phyloP scores from a whole-genome alignment of 2,329 filamentous ascomycete genomes.

The Trichoderma sp. region DNA sequence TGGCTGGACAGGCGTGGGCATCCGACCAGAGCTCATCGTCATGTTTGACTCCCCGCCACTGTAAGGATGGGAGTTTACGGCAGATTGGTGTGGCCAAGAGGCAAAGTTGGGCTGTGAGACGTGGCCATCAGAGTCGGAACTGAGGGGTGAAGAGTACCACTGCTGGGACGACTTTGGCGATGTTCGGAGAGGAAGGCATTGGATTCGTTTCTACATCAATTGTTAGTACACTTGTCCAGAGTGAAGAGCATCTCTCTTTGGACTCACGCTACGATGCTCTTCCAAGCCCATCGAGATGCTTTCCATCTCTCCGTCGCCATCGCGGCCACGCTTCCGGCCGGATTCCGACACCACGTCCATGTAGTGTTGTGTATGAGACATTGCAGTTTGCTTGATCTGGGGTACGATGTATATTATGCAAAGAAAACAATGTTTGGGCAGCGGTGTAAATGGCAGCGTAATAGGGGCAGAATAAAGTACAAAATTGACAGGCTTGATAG shows the following conservation, averaged over 20 bases:
- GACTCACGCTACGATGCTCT: constrained; percentile 50
- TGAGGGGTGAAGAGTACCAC: constrained; percentile 33
- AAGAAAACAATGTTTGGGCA: neutral
- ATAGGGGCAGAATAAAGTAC: neutral
- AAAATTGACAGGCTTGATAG: neutral
- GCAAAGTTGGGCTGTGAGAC: constrained; percentile 32
- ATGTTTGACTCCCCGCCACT: constrained; percentile 50
- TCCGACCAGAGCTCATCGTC: constrained; percentile 49
- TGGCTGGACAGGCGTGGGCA: constrained; percentile 60
- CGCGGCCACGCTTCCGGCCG: constrained; percentile 45
- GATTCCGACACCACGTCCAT: constrained; percentile 34
- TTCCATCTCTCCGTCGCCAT: constrained; percentile 45
- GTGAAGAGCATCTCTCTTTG: neutral
- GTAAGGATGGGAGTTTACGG: constrained; percentile 21
- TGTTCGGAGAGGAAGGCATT: constrained; percentile 50
- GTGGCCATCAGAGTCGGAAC: constrained; percentile 41
- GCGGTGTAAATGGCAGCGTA: neutral
- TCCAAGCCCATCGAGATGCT: constrained; percentile 42
- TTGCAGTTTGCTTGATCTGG: constrained; percentile 23
- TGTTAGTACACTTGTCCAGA: constrained; percentile 22
- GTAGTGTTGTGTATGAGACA: constrained; percentile 38
- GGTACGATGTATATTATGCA: constrained; percentile 3
- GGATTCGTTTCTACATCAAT: constrained; percentile 49
- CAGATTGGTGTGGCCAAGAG: constrained; percentile 32
- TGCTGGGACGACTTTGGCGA: constrained; percentile 38